Base-by-base conservation (phyloP, 139 green algal species). In the Zygnema cylindricum region DNA sequence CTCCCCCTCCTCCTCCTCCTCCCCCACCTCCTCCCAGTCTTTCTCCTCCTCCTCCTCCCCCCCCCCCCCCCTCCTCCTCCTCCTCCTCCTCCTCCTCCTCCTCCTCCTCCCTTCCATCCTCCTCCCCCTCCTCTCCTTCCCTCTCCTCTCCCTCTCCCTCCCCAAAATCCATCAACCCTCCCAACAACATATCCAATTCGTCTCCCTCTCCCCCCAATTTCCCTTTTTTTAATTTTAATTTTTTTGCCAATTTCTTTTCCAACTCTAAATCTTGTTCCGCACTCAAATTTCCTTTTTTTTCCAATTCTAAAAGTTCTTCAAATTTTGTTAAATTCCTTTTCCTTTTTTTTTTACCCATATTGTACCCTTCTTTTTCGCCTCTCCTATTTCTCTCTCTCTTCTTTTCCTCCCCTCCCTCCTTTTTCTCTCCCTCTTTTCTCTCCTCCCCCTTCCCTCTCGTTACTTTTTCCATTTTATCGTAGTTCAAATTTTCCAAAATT, bases 21-120 rank as follows among this genome's bases (percentile, higher is more conserved):
- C 21, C 1, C 81, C 69, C 54, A 87, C 81, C 36, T 87, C 81
- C 86, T n/a, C 41, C 36, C 2, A 36, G 16, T 88, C 81, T 38
- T 76, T 76, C 16, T 84, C 63, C 83, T 87, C 75, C n/a, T 89
- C 84, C 11, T 89, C 84, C 3, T 89, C 82, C n/a, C 73, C 84
- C 23, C 30, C 32, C 30, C 55, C 32, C 54, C 63, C 49, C 1
- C 43, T 7, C 32, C 30, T 69, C 32, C 54, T 42, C 49, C 1
- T 32, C 77, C 3, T 86, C 69, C 7, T 40, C 77, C 39, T 76
- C 76, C 21, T 89, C 84, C 30, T 81, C 84, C 2, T 89, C 54
- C 77, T 38, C 83, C 25, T 21, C 38, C 0, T 1, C 63, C 32
- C 35, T 76, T 33, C 69, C 83, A 7, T 35, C 41, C 25, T 69